phyloP scores from a whole-genome alignment of 2,329 filamentous ascomycete genomes.

The Aspergillus sojae region DNA sequence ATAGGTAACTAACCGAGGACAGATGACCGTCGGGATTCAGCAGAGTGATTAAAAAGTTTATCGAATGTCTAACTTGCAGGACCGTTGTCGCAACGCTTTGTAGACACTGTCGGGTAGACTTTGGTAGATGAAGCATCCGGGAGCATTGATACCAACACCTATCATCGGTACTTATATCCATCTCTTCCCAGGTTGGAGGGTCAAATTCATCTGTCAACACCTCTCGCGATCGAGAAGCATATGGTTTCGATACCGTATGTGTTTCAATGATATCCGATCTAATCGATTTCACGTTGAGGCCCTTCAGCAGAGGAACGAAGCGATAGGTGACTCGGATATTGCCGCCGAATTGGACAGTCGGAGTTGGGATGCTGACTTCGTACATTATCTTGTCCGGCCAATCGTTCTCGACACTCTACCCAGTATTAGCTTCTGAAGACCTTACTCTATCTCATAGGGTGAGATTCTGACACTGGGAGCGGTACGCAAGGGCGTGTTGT shows the following conservation, averaged over 20 bases:
- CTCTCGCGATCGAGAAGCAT: not conserved
- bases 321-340: not conserved
- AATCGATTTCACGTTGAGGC: not conserved
- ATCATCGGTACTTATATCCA: not conserved
- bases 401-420: not conserved
- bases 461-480: not conserved
- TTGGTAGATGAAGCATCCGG: not conserved
- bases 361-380: not conserved
- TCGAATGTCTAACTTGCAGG: not conserved
- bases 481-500: not conserved
- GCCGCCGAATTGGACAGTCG: not conserved
- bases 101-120: not conserved
- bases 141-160: not conserved
- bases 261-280: not conserved
- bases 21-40: not conserved
- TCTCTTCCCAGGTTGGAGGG: not conserved
- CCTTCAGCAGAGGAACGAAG: not conserved
- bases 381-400: not conserved
- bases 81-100: not conserved
- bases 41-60: not conserved
- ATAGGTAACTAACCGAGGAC: not conserved
- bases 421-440: not conserved
- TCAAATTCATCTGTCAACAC: not conserved
- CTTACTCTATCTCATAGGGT: not conserved
- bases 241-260: not conserved